A percentile compares a stretch with the other conserved stretches of the same genome.
Conservation (phyloP, 441 rosid genomes). For the Geranium incanum region DNA sequence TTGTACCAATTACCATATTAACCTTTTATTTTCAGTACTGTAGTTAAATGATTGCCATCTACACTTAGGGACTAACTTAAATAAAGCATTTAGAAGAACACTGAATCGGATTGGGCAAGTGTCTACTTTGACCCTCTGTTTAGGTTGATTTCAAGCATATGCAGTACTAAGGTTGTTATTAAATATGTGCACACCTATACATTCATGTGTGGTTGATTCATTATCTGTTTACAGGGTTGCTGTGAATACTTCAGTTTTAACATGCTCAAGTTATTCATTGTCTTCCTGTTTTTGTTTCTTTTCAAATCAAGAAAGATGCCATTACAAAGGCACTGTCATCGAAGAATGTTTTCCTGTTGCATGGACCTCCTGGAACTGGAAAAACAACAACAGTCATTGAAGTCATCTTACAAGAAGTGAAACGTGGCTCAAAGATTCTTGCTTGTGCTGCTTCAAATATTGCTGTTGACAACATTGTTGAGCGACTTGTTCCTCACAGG, state of each 20-base stretch:
- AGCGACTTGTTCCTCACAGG: conserved; percentile 89
- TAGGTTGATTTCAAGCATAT: background rate
- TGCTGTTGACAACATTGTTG: conserved; percentile 98
- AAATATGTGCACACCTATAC: background rate
- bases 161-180: background rate
- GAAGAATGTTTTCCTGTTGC: conserved; percentile 75
- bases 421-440: conserved; percentile 85
- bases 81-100: background rate
- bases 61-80: background rate
- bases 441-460: conserved; percentile 98
- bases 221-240: conserved; percentile 5
- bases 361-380: conserved; percentile 99
- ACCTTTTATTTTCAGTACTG: background rate
- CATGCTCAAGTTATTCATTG: conserved; percentile 16
- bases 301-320: conserved; percentile 65
- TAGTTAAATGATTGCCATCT: background rate
- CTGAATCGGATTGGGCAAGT: background rate
- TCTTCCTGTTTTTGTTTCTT: conserved; percentile 9
- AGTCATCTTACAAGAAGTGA: conserved; percentile 86
- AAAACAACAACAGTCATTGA: conserved; percentile 95
- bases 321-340: conserved; percentile 80
- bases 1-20: background rate
- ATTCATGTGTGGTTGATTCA: background rate
- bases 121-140: background rate
- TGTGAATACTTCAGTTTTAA: conserved; percentile 14